phyloP scores from a whole-genome alignment of 1,284 basidiomycete genomes.

The Dichomitus squalens region DNA sequence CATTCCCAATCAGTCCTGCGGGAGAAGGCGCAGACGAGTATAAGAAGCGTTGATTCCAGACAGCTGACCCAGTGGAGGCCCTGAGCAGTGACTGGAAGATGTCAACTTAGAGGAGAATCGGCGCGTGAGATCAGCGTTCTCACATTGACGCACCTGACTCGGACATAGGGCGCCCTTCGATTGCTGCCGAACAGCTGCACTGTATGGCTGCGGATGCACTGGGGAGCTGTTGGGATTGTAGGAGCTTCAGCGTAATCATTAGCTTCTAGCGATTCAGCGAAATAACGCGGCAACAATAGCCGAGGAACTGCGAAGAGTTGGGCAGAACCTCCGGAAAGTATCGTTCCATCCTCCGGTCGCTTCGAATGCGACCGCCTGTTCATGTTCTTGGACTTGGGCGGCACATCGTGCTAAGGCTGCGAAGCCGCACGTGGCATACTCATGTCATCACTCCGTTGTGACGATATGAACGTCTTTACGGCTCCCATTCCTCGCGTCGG shows the following conservation, averaged over 20 bases:
- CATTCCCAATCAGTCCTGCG: neutral
- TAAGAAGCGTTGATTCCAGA: neutral
- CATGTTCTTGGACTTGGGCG: neutral
- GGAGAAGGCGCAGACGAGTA: neutral
- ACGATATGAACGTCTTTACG: too few species aligned
- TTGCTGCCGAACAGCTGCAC: neutral
- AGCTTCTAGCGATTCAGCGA: too few species aligned
- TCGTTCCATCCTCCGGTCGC: neutral
- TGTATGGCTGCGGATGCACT: too few species aligned
- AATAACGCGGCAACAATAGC: too few species aligned
- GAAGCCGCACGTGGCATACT: neutral
- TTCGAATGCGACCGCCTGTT: neutral
- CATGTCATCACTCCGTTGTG: too few species aligned
- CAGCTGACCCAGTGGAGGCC: slow-evolving; percentile 5
- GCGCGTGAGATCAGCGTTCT: slow-evolving; percentile 3
- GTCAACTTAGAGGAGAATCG: slow-evolving; percentile 5
- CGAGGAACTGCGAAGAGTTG: too few species aligned
- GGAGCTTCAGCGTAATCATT: too few species aligned
- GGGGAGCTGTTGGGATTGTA: too few species aligned
- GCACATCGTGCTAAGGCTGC: slow-evolving; percentile 4
- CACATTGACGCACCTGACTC: slow-evolving; percentile 11
- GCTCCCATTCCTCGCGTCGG: slow-evolving; percentile 6
- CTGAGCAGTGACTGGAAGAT: neutral
- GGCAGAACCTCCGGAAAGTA: neutral
- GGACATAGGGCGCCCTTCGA: neutral